phyloP scores from a whole-genome alignment of 768 basidiomycete genomes.

The Pholiota conissans region DNA sequence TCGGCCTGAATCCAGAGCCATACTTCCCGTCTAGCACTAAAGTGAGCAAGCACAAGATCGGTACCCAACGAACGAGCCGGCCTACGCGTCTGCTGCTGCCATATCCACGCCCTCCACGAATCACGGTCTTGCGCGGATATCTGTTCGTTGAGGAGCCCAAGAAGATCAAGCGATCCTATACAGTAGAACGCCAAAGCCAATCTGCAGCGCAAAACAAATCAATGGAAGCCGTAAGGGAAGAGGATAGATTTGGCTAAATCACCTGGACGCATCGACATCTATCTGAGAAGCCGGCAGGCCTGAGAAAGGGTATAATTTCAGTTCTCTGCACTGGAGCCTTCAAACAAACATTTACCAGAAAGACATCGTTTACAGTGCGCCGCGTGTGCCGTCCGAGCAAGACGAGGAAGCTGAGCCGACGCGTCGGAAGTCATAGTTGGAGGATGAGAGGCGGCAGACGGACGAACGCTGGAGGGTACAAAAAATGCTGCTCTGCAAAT shows the following conservation, averaged over 20 bases:
- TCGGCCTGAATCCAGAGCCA: slow-evolving; percentile 74
- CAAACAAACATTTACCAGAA: slow-evolving; percentile 32
- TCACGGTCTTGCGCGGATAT: slow-evolving; percentile 53
- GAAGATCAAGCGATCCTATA: slow-evolving; percentile 79
- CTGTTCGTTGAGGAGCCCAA: slow-evolving; percentile 50
- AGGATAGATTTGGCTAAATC: slow-evolving; percentile 16
- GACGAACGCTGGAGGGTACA: not conserved
- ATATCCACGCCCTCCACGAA: slow-evolving; percentile 82
- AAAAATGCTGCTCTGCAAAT: not conserved
- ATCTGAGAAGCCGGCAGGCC: slow-evolving; percentile 69
- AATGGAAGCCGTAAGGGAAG: slow-evolving; percentile 10
- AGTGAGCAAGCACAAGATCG: not conserved
- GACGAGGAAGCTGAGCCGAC: slow-evolving; percentile 25
- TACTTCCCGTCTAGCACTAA: slow-evolving; percentile 47
- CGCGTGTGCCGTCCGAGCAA: slow-evolving; percentile 56
- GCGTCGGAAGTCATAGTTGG: slow-evolving; percentile 16
- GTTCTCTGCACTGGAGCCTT: not conserved
- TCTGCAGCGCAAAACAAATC: slow-evolving; percentile 37
- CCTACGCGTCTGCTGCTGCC: slow-evolving; percentile 64
- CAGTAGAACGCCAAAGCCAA: slow-evolving; percentile 89
- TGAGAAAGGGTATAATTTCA: slow-evolving; percentile 18
- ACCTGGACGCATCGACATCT: slow-evolving; percentile 77
- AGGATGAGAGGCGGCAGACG: not conserved
- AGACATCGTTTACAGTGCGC: slow-evolving; percentile 70
- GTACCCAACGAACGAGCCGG: slow-evolving; percentile 35